Evolutionary conservation across 805 yeast genomes (phyloP), one percentile per base, ranked within the genome.

Genomic region (Yarrowia sp.): DNA sequence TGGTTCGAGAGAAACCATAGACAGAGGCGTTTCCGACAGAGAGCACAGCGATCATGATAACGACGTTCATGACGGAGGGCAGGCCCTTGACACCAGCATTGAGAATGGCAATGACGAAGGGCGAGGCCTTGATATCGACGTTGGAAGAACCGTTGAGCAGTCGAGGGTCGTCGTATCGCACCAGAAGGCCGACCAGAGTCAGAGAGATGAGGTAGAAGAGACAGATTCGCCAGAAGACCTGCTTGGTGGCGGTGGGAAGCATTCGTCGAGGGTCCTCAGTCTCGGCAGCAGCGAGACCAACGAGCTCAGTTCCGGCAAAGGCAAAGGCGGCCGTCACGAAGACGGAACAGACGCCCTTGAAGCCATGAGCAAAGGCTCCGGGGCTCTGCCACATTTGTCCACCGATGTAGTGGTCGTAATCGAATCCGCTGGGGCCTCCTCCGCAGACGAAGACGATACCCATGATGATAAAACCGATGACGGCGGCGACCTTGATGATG

Each of bases 11-110:
- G 64, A 85, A 79, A 5, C 85, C 88, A 66, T 81, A 87, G 8
- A 87, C 85, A n/a, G 87, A 80, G 7, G 90, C 81, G 69, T 87
- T 86, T 63, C 88, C 90, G 47, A 86, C 91, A 12, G 90, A 85
- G 53, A 86, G 70, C 22, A 85, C 85, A 6, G 91, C 81, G 61
- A 86, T 75, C 68, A 87, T 74, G 64, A 87, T 85, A 53, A 87
- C 87, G 7, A 83, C 88, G 69, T 87, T 87, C 74, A 87, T 78
- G 31, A 87, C 81, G 39, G 82, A 78, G 25, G 89, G 89, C 55
- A 85, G 73, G 42, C 85, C 90, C 31, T 72, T 74, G 65, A 85
- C 84, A 63, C 89, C 88, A 25, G 87, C 87, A 53, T 79, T 77
- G 32, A 72, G 76, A 62, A 86, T 81, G 31, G 93, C 88, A 73